These are phyloP conservation scores for Medicago arabica DNA, from an alignment of 306 rosid species.

Conservation along the genomic window DNA sequence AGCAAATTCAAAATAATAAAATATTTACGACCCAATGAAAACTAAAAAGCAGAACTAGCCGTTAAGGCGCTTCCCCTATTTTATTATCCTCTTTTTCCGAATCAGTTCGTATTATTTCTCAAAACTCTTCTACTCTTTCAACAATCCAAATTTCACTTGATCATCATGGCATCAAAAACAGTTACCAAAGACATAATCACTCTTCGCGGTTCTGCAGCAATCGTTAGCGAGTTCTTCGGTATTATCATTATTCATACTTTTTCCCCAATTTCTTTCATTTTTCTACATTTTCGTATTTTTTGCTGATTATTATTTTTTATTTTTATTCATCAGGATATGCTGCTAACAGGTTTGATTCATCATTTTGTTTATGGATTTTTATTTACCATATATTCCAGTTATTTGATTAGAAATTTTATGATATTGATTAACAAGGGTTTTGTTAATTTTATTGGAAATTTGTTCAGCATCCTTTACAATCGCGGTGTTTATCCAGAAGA, in stretches of 20 bases:
- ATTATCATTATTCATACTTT: not conserved
- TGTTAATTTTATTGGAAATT: slow-evolving; percentile 1
- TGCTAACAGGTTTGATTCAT: slow-evolving; percentile 77
- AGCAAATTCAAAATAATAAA: too few relatives aligned
- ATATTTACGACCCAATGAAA: too few relatives aligned
- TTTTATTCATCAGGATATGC: slow-evolving; percentile 74
- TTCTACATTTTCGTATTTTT: slow-evolving; percentile 12
- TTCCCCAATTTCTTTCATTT: not conserved
- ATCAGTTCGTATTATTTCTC: too few relatives aligned
- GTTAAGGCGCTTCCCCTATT: slow-evolving; percentile 40
- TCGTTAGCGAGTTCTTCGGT: slow-evolving; percentile 99
- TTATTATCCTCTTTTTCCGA: slow-evolving; percentile 22
- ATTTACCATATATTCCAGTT: not conserved
- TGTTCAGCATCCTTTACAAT: slow-evolving; percentile 74
- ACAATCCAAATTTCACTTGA: not conserved
- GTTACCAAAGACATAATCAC: slow-evolving; percentile 91
- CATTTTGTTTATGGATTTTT: not conserved
- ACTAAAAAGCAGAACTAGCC: slow-evolving; percentile 39
- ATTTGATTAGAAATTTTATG: not conserved
- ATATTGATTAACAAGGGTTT: not conserved
- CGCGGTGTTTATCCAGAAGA: slow-evolving; percentile 98
- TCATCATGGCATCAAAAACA: slow-evolving; percentile 49
- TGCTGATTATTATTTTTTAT: slow-evolving; percentile 6
- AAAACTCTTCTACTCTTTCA: not conserved
- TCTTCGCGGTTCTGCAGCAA: slow-evolving; percentile 95